Evolutionary conservation across 768 basidiomycete species (phyloP).

Genomic region (Tricholoma matsutake): DNA sequence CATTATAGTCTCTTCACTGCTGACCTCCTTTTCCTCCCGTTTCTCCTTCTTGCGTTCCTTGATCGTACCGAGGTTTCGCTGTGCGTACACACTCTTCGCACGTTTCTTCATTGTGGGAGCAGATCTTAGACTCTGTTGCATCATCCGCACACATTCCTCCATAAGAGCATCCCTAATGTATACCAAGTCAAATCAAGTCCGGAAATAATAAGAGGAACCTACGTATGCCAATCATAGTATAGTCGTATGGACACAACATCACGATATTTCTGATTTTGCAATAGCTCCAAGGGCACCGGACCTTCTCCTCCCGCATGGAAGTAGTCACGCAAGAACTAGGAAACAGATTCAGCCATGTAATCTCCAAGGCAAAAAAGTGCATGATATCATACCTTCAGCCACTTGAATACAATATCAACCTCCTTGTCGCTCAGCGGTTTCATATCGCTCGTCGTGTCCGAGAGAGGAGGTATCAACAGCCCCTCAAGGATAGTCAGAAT

Average conservation of each 20-base stretch:
- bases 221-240: conserved; percentile 97
- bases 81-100: conserved; percentile 88
- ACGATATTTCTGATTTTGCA: conserved; percentile 94
- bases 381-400: conserved; percentile 69
- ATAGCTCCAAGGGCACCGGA: conserved; percentile 76
- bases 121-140: conserved; percentile 81
- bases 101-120: conserved; percentile 80
- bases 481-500: conserved; percentile 83
- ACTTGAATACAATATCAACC: conserved; percentile 98
- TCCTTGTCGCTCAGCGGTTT: conserved; percentile 92
- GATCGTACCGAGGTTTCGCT: conserved; percentile 95
- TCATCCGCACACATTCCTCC: conserved; percentile 95
- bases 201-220: conserved; percentile 22
- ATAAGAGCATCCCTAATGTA: conserved; percentile 67
- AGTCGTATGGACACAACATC: conserved; percentile 87
- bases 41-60: conserved; percentile 92
- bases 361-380: neutral
- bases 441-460: conserved; percentile 84
- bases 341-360: conserved; percentile 6
- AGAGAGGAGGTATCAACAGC: conserved; percentile 86
- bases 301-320: conserved; percentile 95
- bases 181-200: conserved; percentile 5
- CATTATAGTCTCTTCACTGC: conserved; percentile 89
- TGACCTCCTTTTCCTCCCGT: conserved; percentile 71
- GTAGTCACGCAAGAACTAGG: conserved; percentile 88